Evolutionary conservation across 176 grass and related monocot species (phyloP), one percentile per base, ranked within the genome.

Genomic region (Chrysopogon serrulatus): DNA sequence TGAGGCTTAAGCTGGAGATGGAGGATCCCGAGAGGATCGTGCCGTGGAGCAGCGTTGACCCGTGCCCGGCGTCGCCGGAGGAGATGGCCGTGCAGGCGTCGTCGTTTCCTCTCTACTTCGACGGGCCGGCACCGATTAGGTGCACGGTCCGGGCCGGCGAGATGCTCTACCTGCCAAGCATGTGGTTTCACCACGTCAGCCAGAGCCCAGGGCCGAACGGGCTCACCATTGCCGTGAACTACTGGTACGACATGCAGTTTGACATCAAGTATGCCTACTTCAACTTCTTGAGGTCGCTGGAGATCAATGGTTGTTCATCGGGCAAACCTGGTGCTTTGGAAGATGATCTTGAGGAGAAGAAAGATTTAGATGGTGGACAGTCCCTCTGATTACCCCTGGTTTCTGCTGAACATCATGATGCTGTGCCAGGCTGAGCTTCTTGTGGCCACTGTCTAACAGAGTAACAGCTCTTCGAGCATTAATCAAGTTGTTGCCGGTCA

Each of bases 191-290:
- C 91, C 89, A 95, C 76, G 96, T 95, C 75, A 93, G 86, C 59
- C 96, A 98, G 92, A 95, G 89, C 56, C 91, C 96, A 0, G 96
- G 90, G 43, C 69, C 86, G 8, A 95, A 95, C 35, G 91, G 89
- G 32, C 89, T 87, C 81, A 90, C 89, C 81, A 98, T 95, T 89
- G 96, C 96, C 49, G 91, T 98, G 15, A 98, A 98, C 77, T 98
- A 95, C 76, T 98, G 96, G 96, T 98, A 98, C 73, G 96, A 98
- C 44, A 98, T 95, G 96, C 89, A 92, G 57, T 98, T 98, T 75
- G 96, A 98, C 81, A 93, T 98, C 51, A 98, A 95, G 75, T 98
- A 94, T 85, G 93, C 96, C 47, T 98, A 94, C 86, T 95, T 92
- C 74, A 98, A 91, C 84, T 92, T 95, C 84, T 70, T 98, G 73